Percentiles rank a stretch among this genome's conserved stretches.
These are phyloP conservation scores for Xylaria polymorpha DNA, from an alignment of 2,329 filamentous ascomycete species.

Conservation along the genomic window DNA sequence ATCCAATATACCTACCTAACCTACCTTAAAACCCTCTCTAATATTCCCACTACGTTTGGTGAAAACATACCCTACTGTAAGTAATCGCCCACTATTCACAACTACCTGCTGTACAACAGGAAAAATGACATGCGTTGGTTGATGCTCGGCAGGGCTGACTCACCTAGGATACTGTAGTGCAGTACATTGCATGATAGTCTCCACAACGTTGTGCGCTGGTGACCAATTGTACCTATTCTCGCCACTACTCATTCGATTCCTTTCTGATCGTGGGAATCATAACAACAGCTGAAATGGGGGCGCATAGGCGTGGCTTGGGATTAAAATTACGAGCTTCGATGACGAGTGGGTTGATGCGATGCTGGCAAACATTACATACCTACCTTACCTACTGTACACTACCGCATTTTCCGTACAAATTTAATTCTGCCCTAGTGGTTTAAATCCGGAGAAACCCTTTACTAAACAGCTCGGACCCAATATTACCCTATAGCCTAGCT, in stretches of 20 bases:
- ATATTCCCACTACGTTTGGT: background rate
- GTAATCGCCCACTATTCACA: too few species aligned
- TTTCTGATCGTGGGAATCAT: conserved; percentile 21
- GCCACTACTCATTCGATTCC: conserved; percentile 15
- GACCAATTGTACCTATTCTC: conserved; percentile 12
- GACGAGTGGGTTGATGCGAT: conserved; percentile 15
- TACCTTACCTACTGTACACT: too few species aligned
- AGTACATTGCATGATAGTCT: conserved; percentile 28
- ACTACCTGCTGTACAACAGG: background rate
- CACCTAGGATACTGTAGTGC: background rate
- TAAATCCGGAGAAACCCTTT: too few species aligned
- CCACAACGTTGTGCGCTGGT: conserved; percentile 14
- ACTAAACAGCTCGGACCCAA: too few species aligned
- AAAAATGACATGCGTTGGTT: background rate
- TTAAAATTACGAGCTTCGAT: conserved; percentile 36
- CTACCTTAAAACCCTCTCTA: background rate
- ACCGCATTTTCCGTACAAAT: too few species aligned
- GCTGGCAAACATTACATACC: background rate
- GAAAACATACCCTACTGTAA: background rate
- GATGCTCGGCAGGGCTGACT: conserved; percentile 4
- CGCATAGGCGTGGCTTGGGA: conserved; percentile 31
- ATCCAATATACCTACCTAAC: too few species aligned
- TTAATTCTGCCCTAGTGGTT: too few species aligned
- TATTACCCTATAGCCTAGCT: too few species aligned
- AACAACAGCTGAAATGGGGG: conserved; percentile 32